Base-by-base conservation (phyloP, 1,284 basidiomycete genomes). In the Hemileccinum hortonii region DNA sequence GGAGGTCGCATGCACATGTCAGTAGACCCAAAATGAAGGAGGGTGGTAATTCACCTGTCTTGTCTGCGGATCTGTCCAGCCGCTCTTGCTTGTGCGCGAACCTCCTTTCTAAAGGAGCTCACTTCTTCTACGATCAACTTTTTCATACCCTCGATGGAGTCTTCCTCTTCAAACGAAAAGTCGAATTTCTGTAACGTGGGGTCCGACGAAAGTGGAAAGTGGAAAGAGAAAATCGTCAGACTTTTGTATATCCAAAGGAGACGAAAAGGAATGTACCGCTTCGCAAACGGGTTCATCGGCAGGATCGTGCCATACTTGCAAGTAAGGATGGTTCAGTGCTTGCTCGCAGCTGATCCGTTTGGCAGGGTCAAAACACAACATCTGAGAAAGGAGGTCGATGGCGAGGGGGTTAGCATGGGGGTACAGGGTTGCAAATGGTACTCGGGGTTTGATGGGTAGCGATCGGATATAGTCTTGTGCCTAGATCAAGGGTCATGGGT, bases 381-480 rank as follows among this genome's bases (percentile, higher is more conserved):
- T 86, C 68, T 93, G 88, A 37, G 87, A 83, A 47, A 99, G 80
- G 18, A 99, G 80, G 70, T 99, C 96, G 60, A 98, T 89, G 1
- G 96, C 95, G 18, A 92, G 79, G 1, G 94, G 93, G 66, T 97
- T 96, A 5, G 95, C 97, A 46, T 89, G 82, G 1, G 96, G 96
- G 76, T 94, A 99, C 32, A 99, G 80, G 30, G 87, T 88, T 40
- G 86, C 79, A 75, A 98, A 98, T 0, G 92, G 90, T 30, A 99
- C 90, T 19, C 91, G 86, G 16, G 94, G 92, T 72, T 95, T 95
- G 80, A 94, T 98, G 16, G 97, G 97, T 12, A 99, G 81, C 12
- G 94, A 97, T 46, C 97, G 90, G 66, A 99, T 99, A 71, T 99
- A 99, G 64, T 97, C 94, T 79, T 97, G 94, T 0, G 94, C 94